Base-by-base conservation (phyloP, 169 alveolate genomes). In the Plasmodium relictum region DNA sequence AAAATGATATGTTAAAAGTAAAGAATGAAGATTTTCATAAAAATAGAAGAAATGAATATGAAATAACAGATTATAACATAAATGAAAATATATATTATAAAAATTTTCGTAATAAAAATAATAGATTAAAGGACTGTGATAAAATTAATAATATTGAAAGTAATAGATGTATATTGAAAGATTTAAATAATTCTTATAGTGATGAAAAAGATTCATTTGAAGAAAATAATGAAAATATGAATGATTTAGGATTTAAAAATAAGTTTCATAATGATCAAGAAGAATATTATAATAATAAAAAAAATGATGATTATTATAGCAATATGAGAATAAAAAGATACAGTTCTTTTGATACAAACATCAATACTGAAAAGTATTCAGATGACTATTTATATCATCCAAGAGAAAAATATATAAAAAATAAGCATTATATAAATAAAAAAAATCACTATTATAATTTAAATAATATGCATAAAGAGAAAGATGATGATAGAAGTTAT, bases 251-350 rank as follows among this genome's bases (percentile, higher is more conserved):
- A 45, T 20, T 8, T 22, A 70, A 45, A 31, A 48, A 48, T 20
- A 50, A 10, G 18, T 45, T 20, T 14, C 44, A 45, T 20, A 7
- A 69, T 6, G 45, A 45, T 9, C 18, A 45, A 10, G 59, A 42
- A 20, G 22, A 44, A 44, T 44, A 69, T 69, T 18, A 22, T 22
- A 2, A 18, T 8, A 44, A 69, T 48, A 50, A 42, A 22, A 10
- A 14, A 20, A 24, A 37, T 5, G 42, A 45, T 44, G 74, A 68
- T 0, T 39, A 62, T 42, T 70, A 78, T 8, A 7, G 45, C 10
- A 44, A 14, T n/a, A 69, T 44, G 0, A 26, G 31, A 18, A 22
- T 78, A 42, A 78, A 69, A 69, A 45, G 76, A 48, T 37, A 78
- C 50, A 41, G 59, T 9, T 24, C 50, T 5, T 50, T 24, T 7